A percentile compares a stretch with the other conserved stretches of the same genome.
Evolutionary conservation across 2,329 filamentous ascomycete species (phyloP).

Genomic region (Ceratocystiopsis sp.): DNA sequence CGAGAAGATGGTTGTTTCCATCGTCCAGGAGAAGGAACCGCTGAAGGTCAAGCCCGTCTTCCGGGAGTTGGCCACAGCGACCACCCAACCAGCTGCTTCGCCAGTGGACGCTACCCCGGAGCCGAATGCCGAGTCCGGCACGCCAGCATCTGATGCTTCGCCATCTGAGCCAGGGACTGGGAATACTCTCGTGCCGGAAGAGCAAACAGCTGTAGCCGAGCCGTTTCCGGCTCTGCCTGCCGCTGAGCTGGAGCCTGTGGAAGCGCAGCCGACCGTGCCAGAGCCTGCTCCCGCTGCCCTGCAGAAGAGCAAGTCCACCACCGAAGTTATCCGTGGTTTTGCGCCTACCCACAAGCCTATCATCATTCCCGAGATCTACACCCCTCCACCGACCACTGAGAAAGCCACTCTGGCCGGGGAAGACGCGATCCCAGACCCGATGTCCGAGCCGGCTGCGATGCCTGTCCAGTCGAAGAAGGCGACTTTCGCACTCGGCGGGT

Average conservation of each 20-base stretch:
- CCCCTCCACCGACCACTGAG: neutral
- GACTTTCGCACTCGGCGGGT: conserved; percentile 59
- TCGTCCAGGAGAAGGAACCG: conserved; percentile 71
- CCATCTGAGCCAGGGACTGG: too few species aligned
- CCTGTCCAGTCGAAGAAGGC: conserved; percentile 50
- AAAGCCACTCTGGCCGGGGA: conserved; percentile 10
- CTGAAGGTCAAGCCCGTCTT: conserved; percentile 24
- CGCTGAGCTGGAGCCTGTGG: neutral
- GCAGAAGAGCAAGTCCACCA: conserved; percentile 21
- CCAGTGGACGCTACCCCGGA: too few species aligned
- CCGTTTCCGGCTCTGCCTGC: neutral
- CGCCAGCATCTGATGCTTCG: too few species aligned
- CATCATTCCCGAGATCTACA: conserved; percentile 23
- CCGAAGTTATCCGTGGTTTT: conserved; percentile 65
- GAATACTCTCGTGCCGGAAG: too few species aligned
- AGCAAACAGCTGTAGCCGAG: neutral
- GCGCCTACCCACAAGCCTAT: conserved; percentile 50
- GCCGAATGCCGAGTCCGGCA: too few species aligned
- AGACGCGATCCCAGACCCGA: conserved; percentile 40
- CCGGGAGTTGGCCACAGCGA: too few species aligned
- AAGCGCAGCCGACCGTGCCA: neutral
- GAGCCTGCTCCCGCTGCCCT: neutral
- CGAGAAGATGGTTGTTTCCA: conserved; percentile 85
- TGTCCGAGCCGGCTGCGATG: conserved; percentile 40
- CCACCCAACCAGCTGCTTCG: too few species aligned